Percentiles rank a stretch among this genome's conserved stretches.
Conservation (phyloP, 139 green algal species). For the Cymbomonas tetramitiformis region DNA sequence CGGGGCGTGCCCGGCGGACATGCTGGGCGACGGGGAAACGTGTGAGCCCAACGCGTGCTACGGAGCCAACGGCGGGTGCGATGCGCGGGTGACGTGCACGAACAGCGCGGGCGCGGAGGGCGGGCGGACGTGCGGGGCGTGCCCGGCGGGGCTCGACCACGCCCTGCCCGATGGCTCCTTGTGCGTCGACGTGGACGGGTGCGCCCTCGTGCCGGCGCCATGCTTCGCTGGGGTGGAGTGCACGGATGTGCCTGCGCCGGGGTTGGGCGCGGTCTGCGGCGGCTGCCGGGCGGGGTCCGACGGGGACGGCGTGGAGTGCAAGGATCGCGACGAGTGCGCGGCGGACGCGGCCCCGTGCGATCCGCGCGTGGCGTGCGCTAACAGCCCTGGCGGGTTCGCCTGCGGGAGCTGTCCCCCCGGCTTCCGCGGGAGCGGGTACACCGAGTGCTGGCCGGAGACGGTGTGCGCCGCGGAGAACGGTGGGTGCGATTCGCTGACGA, state of each 20-base stretch:
- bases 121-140: too few species aligned
- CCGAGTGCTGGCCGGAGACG: neutral
- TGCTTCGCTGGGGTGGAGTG: slow-evolving; percentile 1
- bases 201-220: neutral
- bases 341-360: neutral
- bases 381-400: neutral
- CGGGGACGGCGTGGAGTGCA: neutral
- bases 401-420: slow-evolving; percentile 4
- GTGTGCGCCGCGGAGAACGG: slow-evolving; percentile 1
- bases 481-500: slow-evolving; percentile 4
- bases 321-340: neutral
- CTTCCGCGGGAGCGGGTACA: slow-evolving; percentile 2
- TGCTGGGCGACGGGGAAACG: slow-evolving; percentile 1
- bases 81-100: slow-evolving; percentile 4
- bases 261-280: neutral
- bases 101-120: neutral
- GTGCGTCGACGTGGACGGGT: slow-evolving; percentile 2
- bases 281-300: neutral
- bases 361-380: neutral
- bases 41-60: neutral
- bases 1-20: slow-evolving; percentile 1
- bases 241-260: neutral
- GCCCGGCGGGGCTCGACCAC: too few species aligned
- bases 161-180: neutral
- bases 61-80: slow-evolving; percentile 1